Percentiles rank a stretch among this genome's conserved stretches.
Conservation (phyloP, 169 alveolate genomes). For the Plasmodium gallinaceum region DNA sequence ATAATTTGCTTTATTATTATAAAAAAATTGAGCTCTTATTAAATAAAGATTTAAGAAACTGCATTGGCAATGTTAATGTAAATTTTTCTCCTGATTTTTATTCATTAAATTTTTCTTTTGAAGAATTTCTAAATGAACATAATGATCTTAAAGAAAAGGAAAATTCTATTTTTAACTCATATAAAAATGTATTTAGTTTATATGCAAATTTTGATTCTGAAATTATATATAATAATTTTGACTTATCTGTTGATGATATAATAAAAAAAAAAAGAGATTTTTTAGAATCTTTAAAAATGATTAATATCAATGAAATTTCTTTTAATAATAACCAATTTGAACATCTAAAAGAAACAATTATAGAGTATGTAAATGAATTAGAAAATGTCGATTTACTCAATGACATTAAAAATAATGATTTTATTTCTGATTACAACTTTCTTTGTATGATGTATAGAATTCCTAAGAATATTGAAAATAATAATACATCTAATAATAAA, state of each 20-base stretch:
- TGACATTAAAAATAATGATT: conserved; percentile 21
- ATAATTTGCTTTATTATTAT: conserved; percentile 27
- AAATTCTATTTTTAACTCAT: conserved; percentile 29
- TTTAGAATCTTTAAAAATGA: conserved; percentile 46
- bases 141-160: conserved; percentile 28
- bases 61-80: conserved; percentile 15
- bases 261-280: conserved; percentile 50
- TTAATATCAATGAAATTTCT: conserved; percentile 27
- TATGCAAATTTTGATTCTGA: conserved; percentile 47
- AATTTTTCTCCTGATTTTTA: conserved; percentile 2
- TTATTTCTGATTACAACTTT: conserved; percentile 25
- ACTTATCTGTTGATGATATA: conserved; percentile 41
- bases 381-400: conserved; percentile 20
- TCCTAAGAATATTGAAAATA: conserved; percentile 1
- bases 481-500: not conserved
- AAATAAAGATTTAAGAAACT: conserved; percentile 38
- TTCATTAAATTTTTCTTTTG: conserved; percentile 33
- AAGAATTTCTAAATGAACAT: conserved; percentile 37
- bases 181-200: conserved; percentile 33
- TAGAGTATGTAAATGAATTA: conserved; percentile 41
- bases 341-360: conserved; percentile 22
- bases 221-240: conserved; percentile 42
- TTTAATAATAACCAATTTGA: conserved; percentile 34
- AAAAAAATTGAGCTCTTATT: conserved; percentile 28
- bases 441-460: conserved; percentile 58